Conservation (phyloP, 2,329 filamentous ascomycete species). For the Pseudopyrenochaeta lycopersici region DNA sequence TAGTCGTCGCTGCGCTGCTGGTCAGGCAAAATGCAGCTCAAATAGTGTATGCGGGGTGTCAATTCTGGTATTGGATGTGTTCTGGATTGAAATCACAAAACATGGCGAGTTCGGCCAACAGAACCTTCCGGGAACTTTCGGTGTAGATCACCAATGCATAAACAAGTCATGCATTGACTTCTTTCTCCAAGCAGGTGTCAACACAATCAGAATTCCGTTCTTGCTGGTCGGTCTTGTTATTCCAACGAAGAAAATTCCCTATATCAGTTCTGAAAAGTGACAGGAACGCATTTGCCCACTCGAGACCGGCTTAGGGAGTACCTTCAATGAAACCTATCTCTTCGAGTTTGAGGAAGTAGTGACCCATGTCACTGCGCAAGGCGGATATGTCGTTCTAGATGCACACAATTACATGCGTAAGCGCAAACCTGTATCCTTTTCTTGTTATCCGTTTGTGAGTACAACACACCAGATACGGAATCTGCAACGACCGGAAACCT, state of each 20-base stretch:
- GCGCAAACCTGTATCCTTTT: neutral
- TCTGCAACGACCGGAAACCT: slow-evolving; percentile 60
- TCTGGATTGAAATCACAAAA: neutral
- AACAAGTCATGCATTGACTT: slow-evolving; percentile 49
- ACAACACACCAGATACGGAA: slow-evolving; percentile 53
- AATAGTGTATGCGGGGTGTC: slow-evolving; percentile 33
- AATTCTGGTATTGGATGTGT: slow-evolving; percentile 19
- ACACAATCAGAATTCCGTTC: slow-evolving; percentile 60
- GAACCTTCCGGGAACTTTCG: slow-evolving; percentile 59
- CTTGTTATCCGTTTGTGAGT: too few relatives aligned
- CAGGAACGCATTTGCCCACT: slow-evolving; percentile 61
- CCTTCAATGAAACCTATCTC: slow-evolving; percentile 63
- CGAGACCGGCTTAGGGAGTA: slow-evolving; percentile 57
- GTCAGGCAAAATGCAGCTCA: slow-evolving; percentile 12
- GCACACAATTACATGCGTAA: slow-evolving; percentile 61
- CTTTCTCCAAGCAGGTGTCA: slow-evolving; percentile 23
- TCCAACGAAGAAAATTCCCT: neutral
- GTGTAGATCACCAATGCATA: slow-evolving; percentile 62
- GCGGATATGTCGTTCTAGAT: slow-evolving; percentile 58
- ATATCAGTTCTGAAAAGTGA: slow-evolving; percentile 1
- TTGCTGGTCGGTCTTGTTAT: slow-evolving; percentile 32
- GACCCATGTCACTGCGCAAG: slow-evolving; percentile 60
- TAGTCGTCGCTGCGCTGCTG: slow-evolving; percentile 16
- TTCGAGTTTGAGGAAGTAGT: slow-evolving; percentile 56
- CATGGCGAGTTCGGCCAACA: slow-evolving; percentile 29